Conservation (phyloP, 129 eudicot genomes). For the Flaveria ramosissima region DNA sequence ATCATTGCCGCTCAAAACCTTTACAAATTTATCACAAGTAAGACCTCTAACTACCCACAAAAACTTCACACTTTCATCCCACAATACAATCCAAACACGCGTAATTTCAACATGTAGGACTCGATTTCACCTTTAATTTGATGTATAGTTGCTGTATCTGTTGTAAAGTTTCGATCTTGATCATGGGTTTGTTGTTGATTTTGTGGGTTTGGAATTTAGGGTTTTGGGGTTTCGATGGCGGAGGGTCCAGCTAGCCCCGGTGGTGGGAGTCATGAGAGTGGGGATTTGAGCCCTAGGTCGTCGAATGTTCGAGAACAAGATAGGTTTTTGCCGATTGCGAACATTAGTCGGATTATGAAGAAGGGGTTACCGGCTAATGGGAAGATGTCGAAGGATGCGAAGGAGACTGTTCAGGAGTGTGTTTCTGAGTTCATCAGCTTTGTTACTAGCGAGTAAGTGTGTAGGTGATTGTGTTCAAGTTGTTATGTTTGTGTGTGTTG, state of each 20-base stretch:
- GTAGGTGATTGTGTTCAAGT: background rate
- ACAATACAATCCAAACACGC: no score
- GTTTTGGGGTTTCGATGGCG: constrained; percentile 49
- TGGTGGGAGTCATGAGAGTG: constrained; percentile 67
- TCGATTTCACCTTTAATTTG: background rate
- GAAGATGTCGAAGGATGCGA: constrained; percentile 81
- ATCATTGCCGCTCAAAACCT: constrained; percentile 40
- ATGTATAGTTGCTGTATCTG: background rate
- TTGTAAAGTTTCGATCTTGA: background rate
- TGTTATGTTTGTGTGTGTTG: background rate
- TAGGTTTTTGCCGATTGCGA: constrained; percentile 77
- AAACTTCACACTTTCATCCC: background rate
- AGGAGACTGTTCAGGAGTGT: constrained; percentile 89
- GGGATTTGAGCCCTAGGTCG: constrained; percentile 69
- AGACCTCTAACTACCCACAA: background rate
- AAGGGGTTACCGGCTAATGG: constrained; percentile 81
- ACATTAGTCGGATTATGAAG: constrained; percentile 85
- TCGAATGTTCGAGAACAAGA: constrained; percentile 71
- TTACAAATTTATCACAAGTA: background rate
- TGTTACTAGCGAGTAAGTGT: constrained; percentile 77
- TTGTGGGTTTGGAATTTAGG: constrained; percentile 18
- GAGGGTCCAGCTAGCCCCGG: constrained; percentile 64
- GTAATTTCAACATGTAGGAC: background rate
- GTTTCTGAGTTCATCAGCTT: constrained; percentile 89
- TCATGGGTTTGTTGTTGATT: background rate